phyloP scores from a whole-genome alignment of 192 early-diverging fungal species.

The Phycomyces nitens region DNA sequence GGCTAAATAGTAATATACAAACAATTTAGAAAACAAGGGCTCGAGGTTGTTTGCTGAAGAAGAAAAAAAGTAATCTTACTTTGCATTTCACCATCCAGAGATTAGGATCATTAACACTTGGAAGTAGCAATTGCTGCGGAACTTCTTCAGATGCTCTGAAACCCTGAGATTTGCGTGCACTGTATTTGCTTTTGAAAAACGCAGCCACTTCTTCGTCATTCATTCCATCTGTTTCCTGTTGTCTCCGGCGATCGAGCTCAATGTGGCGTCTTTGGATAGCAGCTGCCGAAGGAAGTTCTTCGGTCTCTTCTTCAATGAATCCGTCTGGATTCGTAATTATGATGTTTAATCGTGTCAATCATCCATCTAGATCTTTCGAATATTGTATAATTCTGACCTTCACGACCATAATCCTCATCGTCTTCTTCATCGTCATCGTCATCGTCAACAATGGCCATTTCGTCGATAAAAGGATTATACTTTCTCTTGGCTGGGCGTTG shows the following conservation, averaged over 20 bases:
- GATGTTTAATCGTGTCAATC: background rate
- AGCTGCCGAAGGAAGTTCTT: constrained; percentile 50
- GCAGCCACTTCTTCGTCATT: constrained; percentile 84
- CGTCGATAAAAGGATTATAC: constrained; percentile 54
- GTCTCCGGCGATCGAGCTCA: constrained; percentile 63
- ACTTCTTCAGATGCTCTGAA: constrained; percentile 55
- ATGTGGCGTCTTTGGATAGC: constrained; percentile 63
- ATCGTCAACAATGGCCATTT: constrained; percentile 68
- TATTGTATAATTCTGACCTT: constrained; percentile 33
- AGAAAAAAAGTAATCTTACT: constrained; percentile 32
- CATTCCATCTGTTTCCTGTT: constrained; percentile 66
- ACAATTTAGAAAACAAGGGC: background rate
- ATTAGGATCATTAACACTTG: constrained; percentile 83
- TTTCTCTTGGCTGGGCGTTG: constrained; percentile 45
- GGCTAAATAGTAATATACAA: constrained; percentile 31
- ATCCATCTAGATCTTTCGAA: constrained; percentile 2
- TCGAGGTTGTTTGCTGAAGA: background rate
- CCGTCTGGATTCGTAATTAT: constrained; percentile 43
- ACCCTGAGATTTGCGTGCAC: constrained; percentile 48
- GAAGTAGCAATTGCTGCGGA: constrained; percentile 77
- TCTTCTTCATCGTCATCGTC: constrained; percentile 70
- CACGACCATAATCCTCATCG: constrained; percentile 56
- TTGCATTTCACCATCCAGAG: constrained; percentile 87
- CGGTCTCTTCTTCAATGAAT: constrained; percentile 68
- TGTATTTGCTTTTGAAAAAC: constrained; percentile 68